Percentiles rank a stretch among this genome's conserved stretches.
These are phyloP conservation scores for Trypanosoma conorhini DNA, from an alignment of 208 protist species.

Conservation along the genomic window DNA sequence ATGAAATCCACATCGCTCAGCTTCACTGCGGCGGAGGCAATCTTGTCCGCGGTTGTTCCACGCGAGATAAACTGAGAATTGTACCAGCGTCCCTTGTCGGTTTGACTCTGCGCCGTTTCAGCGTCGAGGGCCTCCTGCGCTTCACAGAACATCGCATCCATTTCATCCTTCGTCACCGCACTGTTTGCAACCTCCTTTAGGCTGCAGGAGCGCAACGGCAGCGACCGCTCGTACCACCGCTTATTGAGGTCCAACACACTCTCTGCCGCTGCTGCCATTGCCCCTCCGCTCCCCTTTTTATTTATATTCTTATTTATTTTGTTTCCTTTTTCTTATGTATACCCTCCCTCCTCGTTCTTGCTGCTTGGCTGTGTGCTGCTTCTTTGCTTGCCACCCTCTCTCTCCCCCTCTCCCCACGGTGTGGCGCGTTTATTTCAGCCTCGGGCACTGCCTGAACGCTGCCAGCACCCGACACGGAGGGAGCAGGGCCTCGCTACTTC, in stretches of 20 bases:
- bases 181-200: slow-evolving; percentile 86
- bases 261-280: slow-evolving; percentile 1
- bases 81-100: slow-evolving; percentile 86
- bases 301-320: neutral
- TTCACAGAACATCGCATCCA: slow-evolving; percentile 82
- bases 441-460: too few relatives aligned
- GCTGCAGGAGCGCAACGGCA: slow-evolving; percentile 79
- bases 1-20: slow-evolving; percentile 91
- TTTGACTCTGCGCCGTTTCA: slow-evolving; percentile 55
- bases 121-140: slow-evolving; percentile 72
- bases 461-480: too few relatives aligned
- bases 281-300: neutral
- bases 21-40: slow-evolving; percentile 88
- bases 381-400: too few relatives aligned
- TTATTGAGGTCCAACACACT: slow-evolving; percentile 70
- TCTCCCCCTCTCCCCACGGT: too few relatives aligned
- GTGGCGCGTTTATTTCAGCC: too few relatives aligned
- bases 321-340: neutral
- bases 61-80: slow-evolving; percentile 84
- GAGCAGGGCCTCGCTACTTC: neutral
- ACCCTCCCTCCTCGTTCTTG: too few relatives aligned
- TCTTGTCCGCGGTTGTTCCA: slow-evolving; percentile 87
- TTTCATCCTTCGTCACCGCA: slow-evolving; percentile 71
- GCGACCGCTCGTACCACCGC: slow-evolving; percentile 74
- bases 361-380: too few relatives aligned